Evolutionary conservation across 768 basidiomycete genomes (phyloP), one percentile per base, ranked within the genome.

Genomic region (Russula virescens): DNA sequence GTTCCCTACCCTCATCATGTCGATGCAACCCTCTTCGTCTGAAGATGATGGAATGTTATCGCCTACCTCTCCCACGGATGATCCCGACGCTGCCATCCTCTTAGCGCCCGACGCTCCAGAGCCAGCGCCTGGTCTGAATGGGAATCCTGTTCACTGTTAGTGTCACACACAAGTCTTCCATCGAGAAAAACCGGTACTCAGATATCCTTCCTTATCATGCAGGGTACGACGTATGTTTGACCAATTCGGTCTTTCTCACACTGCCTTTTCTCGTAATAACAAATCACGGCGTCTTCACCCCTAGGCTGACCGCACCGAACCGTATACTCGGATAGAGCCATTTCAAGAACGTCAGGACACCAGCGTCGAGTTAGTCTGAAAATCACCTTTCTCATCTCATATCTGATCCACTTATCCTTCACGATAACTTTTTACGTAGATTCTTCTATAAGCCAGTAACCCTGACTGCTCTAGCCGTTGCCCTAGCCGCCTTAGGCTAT

Each of bases 361-460:
- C 25, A 89, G 84, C 66, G 81, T 93, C 65, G 91, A 92, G 90
- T 91, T 68, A 45, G 63, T 46, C 38, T 43, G 18, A 68, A 31
- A 86, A 77, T 31, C 26, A 34, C 58, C 55, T 23, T 51, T 58
- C n/a, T 58, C 23, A 42, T 47, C 61, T 58, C 23, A 40, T 47
- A 63, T 45, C 46, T 47, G 23, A 38, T 23, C 25, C 43, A 59
- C 34, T 57, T 55, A 57, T 64, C 42, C 8, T 63, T 38, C 43
- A n/a, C 56, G 52, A 43, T 55, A 23, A 52, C 52, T 26, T 34
- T n/a, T 47, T 26, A 55, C 58, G 26, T 54, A 92, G 90, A 69
- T 94, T 93, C 76, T 89, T 94, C 72, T 94, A 89, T 76, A 90
- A 87, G 61, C 91, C 91, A 3, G 76, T 90, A 40, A 94, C 91